Evolutionary conservation across 2,329 filamentous ascomycete species (phyloP), one percentile per base, ranked within the genome.

Genomic region (Cladophialophora psammophila): DNA sequence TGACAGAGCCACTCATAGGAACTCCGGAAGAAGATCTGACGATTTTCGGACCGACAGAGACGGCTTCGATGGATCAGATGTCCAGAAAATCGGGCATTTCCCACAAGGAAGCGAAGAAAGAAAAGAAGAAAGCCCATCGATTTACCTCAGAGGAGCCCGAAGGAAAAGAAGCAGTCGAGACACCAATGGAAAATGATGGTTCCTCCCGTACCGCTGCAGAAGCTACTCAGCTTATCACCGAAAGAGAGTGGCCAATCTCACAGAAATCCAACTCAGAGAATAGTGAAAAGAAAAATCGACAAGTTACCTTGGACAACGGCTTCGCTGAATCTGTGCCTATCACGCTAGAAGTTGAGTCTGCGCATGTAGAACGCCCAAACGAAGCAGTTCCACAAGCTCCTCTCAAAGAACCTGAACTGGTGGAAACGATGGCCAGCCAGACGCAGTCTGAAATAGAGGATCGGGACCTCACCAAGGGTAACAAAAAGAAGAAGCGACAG

Each of bases 231-330:
- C 45, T n/a, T 50, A 2, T 48, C 26, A 6, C 26, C 12, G 59
- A 56, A n/a, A 36, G 20, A 2, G 57, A 58, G n/a, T 15, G 12
- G 38, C 5, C 48, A 31, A 40, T 5, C 42, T 20, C 36, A 10
- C 35, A 15, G 15, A 74, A 77, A 64, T 76, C 75, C 65, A 74
- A 77, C 65, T 75, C 77, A 66, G 65, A 62, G 53, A 53, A 65
- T 15, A 48, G 69, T 38, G 45, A 59, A 32, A 65, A 55, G 57
- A 65, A 63, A 8, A 9, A 12, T 9, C 59, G 38, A 20, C 31
- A 34, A 35, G 40, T 38, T 26, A 32, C 36, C 10, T 40, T 65
- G n/a, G 59, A 62, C 20, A 66, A 68, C 26, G 42, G 52, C 32
- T 13, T 5, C 40, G 50, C 31, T 26, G 35, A 42, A 26, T 10